These are phyloP conservation scores for Aspergillus latus DNA, from an alignment of 2,329 filamentous ascomycete species.

Conservation along the genomic window DNA sequence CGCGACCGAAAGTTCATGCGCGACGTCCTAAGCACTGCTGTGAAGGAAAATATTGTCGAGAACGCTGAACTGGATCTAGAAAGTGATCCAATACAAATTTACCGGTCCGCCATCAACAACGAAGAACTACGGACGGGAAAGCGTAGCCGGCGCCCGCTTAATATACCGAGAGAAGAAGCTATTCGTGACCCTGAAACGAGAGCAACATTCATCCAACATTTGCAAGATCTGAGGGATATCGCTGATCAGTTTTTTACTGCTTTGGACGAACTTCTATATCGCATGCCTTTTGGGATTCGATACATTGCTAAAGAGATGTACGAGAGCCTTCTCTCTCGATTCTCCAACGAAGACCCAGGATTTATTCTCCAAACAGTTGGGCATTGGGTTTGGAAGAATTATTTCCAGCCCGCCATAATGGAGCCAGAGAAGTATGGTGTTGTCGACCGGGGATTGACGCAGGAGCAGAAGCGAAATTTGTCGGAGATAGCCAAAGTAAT, in stretches of 20 bases:
- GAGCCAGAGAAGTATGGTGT: constrained; percentile 91
- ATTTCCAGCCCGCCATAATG: constrained; percentile 85
- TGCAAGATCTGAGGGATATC: constrained; percentile 91
- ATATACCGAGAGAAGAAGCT: constrained; percentile 88
- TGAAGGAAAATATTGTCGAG: constrained; percentile 90
- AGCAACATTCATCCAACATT: constrained; percentile 87
- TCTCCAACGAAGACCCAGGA: constrained; percentile 74
- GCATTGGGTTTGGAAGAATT: constrained; percentile 92
- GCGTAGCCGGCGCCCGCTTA: constrained; percentile 74
- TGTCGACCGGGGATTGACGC: constrained; percentile 82
- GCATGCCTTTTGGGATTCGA: constrained; percentile 89
- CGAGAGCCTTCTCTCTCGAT: constrained; percentile 71
- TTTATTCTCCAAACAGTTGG: constrained; percentile 79
- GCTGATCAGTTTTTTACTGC: constrained; percentile 84
- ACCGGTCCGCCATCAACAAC: constrained; percentile 92
- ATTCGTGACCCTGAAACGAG: constrained; percentile 93
- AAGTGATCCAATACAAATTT: constrained; percentile 96
- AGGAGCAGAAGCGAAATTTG: constrained; percentile 89
- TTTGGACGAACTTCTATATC: constrained; percentile 77
- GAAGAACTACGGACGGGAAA: constrained; percentile 91
- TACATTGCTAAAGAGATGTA: constrained; percentile 87
- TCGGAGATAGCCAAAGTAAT: constrained; percentile 89
- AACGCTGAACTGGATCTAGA: constrained; percentile 89
- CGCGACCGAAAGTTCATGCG: constrained; percentile 89
- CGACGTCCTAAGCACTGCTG: constrained; percentile 78